phyloP scores from a whole-genome alignment of 1,284 basidiomycete species.

The Vanrija humicola region DNA sequence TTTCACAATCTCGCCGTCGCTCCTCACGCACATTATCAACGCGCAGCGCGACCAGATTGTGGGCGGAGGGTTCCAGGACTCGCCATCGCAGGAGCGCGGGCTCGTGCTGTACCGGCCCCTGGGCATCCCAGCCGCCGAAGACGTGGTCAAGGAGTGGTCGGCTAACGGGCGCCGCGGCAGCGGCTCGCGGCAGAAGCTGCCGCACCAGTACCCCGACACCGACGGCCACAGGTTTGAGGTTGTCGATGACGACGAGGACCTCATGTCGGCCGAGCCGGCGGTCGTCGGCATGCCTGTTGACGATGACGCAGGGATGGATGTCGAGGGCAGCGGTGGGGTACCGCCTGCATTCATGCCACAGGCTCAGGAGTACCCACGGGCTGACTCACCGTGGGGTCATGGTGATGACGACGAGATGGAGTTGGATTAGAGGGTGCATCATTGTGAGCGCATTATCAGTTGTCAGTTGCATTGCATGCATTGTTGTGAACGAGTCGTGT shows the following conservation, averaged over 20 bases:
- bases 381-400: not conserved
- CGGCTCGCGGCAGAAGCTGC: not conserved
- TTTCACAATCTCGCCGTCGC: conserved; percentile 43
- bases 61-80: not conserved
- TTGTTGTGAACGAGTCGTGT: no score
- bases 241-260: conserved; percentile 15
- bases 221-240: conserved; percentile 9
- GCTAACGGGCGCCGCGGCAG: not conserved
- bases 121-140: conserved; percentile 14
- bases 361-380: not conserved
- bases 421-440: not conserved
- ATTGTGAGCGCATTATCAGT: no score
- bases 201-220: not conserved
- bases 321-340: not conserved
- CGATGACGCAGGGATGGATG: not conserved
- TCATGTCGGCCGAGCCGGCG: not conserved
- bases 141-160: conserved; percentile 14
- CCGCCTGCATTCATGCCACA: not conserved
- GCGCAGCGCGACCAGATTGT: conserved; percentile 26
- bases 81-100: conserved; percentile 16
- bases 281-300: conserved; percentile 1
- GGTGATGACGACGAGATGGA: conserved; percentile 15
- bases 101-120: conserved; percentile 41
- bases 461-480: no score
- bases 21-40: conserved; percentile 43